phyloP scores from a whole-genome alignment of 345 rosid species.

The Bruguiera parviflora region DNA sequence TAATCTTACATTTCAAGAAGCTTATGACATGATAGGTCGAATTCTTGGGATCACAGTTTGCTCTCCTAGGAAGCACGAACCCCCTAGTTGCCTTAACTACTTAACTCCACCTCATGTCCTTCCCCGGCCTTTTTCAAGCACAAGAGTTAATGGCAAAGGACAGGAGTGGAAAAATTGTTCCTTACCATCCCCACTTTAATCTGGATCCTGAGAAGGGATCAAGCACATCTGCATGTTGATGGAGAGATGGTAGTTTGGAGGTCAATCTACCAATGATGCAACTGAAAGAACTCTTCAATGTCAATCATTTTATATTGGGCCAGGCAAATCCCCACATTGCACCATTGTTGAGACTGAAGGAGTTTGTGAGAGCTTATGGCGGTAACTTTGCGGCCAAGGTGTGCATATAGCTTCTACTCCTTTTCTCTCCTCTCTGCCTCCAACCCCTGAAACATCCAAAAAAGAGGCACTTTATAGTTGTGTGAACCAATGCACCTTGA shows the following conservation, averaged over 20 bases:
- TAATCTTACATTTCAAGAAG: slow-evolving; percentile 96
- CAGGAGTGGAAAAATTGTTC: slow-evolving; percentile 90
- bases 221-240: slow-evolving; percentile 58
- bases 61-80: slow-evolving; percentile 98
- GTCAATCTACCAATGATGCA: slow-evolving; percentile 97
- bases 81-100: slow-evolving; percentile 96
- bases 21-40: slow-evolving; percentile 90
- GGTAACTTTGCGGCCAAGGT: slow-evolving; percentile 98
- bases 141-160: slow-evolving; percentile 98
- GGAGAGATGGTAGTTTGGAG: slow-evolving; percentile 99
- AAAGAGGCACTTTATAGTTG: too few species aligned
- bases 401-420: slow-evolving; percentile 5
- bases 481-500: too few species aligned
- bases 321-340: slow-evolving; percentile 98
- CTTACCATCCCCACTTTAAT: slow-evolving; percentile 93
- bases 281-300: slow-evolving; percentile 91
- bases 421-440: too few species aligned
- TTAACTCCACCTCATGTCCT: slow-evolving; percentile 97
- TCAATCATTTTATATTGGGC: slow-evolving; percentile 89
- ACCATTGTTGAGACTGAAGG: slow-evolving; percentile 75
- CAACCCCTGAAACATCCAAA: too few species aligned
- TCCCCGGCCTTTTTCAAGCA: slow-evolving; percentile 96
- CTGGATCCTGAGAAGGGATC: slow-evolving; percentile 75
- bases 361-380: slow-evolving; percentile 72
- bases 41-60: slow-evolving; percentile 94